Percentiles rank a stretch among this genome's conserved stretches.
These are phyloP conservation scores for Luffa acutangula DNA, from an alignment of 306 rosid species.

Conservation along the genomic window DNA sequence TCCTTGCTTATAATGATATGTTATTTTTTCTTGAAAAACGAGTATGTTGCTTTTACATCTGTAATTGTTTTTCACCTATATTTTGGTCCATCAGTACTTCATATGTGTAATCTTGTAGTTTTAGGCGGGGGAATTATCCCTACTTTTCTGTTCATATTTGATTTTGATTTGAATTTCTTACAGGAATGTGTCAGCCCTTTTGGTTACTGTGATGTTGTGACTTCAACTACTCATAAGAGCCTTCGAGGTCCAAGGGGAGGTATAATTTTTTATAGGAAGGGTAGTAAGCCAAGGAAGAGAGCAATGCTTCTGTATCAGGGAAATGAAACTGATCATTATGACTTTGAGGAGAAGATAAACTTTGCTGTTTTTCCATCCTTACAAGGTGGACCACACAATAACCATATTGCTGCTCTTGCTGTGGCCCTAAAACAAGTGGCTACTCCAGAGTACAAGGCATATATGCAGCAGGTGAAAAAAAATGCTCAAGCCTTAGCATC, in stretches of 20 bases:
- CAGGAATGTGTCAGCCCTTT: slow-evolving; percentile 90
- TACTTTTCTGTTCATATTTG: not conserved
- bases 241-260: slow-evolving; percentile 99
- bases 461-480: slow-evolving; percentile 92
- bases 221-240: slow-evolving; percentile 96
- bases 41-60: not conserved
- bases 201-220: slow-evolving; percentile 87
- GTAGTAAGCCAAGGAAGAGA: slow-evolving; percentile 73
- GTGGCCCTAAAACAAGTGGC: slow-evolving; percentile 90
- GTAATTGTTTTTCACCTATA: not conserved
- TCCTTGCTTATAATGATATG: not conserved
- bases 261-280: slow-evolving; percentile 82
- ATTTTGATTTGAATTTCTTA: slow-evolving; percentile 1
- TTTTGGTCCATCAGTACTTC: not conserved
- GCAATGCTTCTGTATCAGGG: slow-evolving; percentile 61
- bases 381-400: slow-evolving; percentile 99
- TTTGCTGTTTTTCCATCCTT: slow-evolving; percentile 86
- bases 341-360: slow-evolving; percentile 84
- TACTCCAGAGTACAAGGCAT: slow-evolving; percentile 68
- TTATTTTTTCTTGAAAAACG: not conserved
- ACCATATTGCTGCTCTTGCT: slow-evolving; percentile 95
- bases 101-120: not conserved
- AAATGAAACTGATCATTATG: slow-evolving; percentile 58
- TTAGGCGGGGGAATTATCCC: not conserved
- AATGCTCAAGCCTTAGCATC: slow-evolving; percentile 86